Evolutionary conservation across 148 eudicot species (phyloP), one percentile per base, ranked within the genome.

Genomic region (Fagopyrum homotropicum): DNA sequence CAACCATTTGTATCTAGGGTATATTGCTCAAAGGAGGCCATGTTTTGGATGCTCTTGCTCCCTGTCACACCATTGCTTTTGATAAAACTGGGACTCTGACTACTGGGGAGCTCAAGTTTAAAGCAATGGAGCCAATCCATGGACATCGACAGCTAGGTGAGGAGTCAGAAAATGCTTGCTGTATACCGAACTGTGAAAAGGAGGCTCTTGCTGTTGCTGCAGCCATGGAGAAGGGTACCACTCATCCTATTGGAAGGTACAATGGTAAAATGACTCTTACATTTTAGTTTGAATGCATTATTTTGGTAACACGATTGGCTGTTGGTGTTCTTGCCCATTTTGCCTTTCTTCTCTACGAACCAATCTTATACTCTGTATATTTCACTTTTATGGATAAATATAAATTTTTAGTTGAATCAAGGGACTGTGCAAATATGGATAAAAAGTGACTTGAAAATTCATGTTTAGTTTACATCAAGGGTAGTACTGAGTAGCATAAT

Each of bases 161-260:
- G 78, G 79, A 69, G 60, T 77, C 79, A 54, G 69, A 49, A 19
- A 51, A 48, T 76, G 80, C 82, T 77, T 95, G 98, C 75, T 95
- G 98, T 84, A 83, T 81, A 35, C 98, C 98, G 15, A 85, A 79
- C 81, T 95, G 98, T 82, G 98, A 95, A 80, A 88, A 90, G 77
- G 97, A 92, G 83, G 98, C 98, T 80, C 91, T 95, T 81, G 98
- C 98, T 72, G 96, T 95, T 75, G 97, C 98, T 75, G 92, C 98
- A 82, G 98, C 98, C 54, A 92, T 95, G 97, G 98, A 95, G 84
- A 89, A 90, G 86, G 98, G 98, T 49, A 90, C 98, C 56, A 95
- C 98, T 77, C 98, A 95, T 82, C 98, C 98, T 61, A 95, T 95
- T 83, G 98, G 98, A 84, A 95, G 98, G 98, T 95, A 87, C 16